These are phyloP conservation scores for Jimgerdemannia lactiflua DNA, from an alignment of 192 early-diverging fungal species.

Conservation along the genomic window DNA sequence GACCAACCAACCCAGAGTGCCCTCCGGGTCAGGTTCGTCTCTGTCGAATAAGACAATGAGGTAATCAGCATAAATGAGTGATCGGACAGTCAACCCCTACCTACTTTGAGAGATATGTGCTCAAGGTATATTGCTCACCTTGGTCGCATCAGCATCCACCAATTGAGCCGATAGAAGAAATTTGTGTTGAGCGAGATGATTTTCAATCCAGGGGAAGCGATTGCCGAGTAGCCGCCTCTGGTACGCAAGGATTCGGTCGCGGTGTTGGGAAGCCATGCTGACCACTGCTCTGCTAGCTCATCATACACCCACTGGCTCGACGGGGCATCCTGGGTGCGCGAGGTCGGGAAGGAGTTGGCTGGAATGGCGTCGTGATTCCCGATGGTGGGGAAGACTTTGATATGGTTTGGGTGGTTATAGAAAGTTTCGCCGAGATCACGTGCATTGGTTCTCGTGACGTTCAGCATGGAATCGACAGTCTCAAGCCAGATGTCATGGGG, in stretches of 20 bases:
- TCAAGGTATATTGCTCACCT: background rate
- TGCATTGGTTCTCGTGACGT: background rate
- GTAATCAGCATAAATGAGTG: too few relatives aligned
- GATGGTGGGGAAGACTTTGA: conserved; percentile 9
- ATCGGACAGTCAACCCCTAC: too few relatives aligned
- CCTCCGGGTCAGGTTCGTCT: conserved; percentile 46
- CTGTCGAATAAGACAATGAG: background rate
- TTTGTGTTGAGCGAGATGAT: conserved; percentile 56
- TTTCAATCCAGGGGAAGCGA: conserved; percentile 42
- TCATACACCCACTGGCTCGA: conserved; percentile 38
- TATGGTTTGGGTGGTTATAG: background rate
- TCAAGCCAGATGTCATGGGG: conserved; percentile 18
- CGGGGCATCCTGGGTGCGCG: conserved; percentile 1
- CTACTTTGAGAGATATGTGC: too few relatives aligned
- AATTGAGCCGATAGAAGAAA: conserved; percentile 56
- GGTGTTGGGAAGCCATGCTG: conserved; percentile 47
- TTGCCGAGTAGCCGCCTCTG: conserved; percentile 43
- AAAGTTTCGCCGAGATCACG: conserved; percentile 2
- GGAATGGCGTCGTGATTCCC: conserved; percentile 16
- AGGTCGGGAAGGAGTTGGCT: conserved; percentile 16
- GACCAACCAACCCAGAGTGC: conserved; percentile 48
- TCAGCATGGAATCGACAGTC: conserved; percentile 1
- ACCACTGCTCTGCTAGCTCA: conserved; percentile 43
- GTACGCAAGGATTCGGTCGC: background rate
- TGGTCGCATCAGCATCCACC: conserved; percentile 30